Evolutionary conservation across 495 filamentous ascomycete species (phyloP), one percentile per base, ranked within the genome.

Genomic region (Echria macrotheca): DNA sequence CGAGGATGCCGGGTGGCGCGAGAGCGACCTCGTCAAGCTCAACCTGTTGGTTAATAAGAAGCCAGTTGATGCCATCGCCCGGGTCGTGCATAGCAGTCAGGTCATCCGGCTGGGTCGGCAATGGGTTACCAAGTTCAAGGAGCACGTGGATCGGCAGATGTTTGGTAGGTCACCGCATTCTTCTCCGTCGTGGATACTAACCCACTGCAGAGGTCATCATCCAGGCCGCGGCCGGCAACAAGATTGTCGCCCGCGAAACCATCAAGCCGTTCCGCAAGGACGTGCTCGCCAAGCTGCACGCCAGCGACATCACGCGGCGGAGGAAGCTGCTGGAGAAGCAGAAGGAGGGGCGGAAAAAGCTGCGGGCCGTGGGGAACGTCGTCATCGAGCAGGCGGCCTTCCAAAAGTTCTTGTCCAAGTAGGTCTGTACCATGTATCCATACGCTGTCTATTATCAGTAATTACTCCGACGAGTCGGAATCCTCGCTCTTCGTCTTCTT

Each of bases 181-280:
- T 19, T 18, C 19, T 2, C 7, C 36, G 4, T 21, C 37, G n/a
- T 9, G 42, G 10, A 0, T 14, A 35, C 47, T 53, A 26, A 53
- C 35, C 7, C 4, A 5, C 15, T 22, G 17, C 55, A 67, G 93
- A 98, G 67, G 81, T 98, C 5, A 69, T 97, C 49, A 98, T 98
- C 53, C 93, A 98, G 63, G 93, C 94, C 11, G 85, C 86, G 0
- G 84, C 84, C 1, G 94, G 93, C 2, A 83, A 79, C 48, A 79
- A 83, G 37, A 82, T 98, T 46, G 80, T 98, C 10, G 94, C 93
- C 1, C 76, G 93, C 53, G 94, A 96, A 63, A 96, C 91, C 0
- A 83, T 98, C 66, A 96, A 97, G 75, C 88, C 93, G 1, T 96
- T 96, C 64, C 77, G 93, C 41, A 98, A 98, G 68, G 93, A 98